Percentiles rank a stretch among this genome's conserved stretches.
These are phyloP conservation scores for Calonectria hawksworthii DNA, from an alignment of 2,329 filamentous ascomycete genomes.

Conservation along the genomic window DNA sequence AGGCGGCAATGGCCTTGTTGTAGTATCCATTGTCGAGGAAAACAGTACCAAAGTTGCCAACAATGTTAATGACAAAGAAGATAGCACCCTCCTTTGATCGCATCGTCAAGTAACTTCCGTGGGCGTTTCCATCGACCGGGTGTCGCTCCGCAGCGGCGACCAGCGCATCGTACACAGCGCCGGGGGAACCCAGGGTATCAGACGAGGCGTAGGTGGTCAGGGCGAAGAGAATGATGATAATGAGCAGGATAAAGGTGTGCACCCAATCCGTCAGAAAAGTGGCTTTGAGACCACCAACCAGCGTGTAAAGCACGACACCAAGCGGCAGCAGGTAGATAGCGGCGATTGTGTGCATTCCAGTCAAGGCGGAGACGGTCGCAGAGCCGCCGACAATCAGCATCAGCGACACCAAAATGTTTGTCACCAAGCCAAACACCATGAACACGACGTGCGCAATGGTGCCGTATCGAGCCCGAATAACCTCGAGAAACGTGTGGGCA, in stretches of 20 bases:
- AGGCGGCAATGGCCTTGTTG: conserved; percentile 93
- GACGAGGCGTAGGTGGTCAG: conserved; percentile 86
- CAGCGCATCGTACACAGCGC: conserved; percentile 83
- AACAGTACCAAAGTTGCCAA: conserved; percentile 87
- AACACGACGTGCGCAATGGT: conserved; percentile 80
- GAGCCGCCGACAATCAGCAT: conserved; percentile 88
- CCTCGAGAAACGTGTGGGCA: conserved; percentile 87
- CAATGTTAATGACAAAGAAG: conserved; percentile 91
- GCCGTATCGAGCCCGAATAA: conserved; percentile 86
- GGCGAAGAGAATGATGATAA: conserved; percentile 89
- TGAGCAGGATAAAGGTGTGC: conserved; percentile 86
- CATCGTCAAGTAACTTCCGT: conserved; percentile 91
- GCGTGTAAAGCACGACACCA: conserved; percentile 80
- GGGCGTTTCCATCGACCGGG: conserved; percentile 83
- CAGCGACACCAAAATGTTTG: conserved; percentile 88
- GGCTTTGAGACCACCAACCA: conserved; percentile 84
- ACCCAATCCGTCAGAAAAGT: conserved; percentile 90
- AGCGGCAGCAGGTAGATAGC: conserved; percentile 88
- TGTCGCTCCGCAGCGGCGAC: conserved; percentile 76
- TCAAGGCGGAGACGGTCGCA: conserved; percentile 66
- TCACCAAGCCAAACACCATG: conserved; percentile 85
- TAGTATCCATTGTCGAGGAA: conserved; percentile 93
- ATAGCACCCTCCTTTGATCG: conserved; percentile 78
- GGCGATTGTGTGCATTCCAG: conserved; percentile 73
- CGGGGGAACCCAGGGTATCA: conserved; percentile 79